Evolutionary conservation across 2,329 filamentous ascomycete genomes (phyloP).

Genomic region (Diatrype stigma): DNA sequence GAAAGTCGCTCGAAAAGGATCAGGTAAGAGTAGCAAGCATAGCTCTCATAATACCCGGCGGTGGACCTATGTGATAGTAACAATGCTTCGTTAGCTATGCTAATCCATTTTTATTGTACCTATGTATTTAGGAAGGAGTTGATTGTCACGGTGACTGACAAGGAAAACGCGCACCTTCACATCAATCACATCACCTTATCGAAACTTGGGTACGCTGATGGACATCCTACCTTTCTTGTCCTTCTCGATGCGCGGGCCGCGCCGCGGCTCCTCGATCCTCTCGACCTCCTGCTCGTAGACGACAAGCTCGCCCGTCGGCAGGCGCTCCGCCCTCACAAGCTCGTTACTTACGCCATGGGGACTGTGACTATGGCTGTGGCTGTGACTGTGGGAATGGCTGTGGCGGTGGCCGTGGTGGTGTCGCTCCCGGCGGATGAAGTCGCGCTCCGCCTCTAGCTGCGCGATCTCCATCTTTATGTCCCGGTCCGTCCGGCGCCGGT

Average conservation of each 20-base stretch:
- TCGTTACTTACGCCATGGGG: conserved; percentile 51
- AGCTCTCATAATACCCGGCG: conserved; percentile 59
- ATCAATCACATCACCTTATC: too few relatives aligned
- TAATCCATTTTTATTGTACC: too few relatives aligned
- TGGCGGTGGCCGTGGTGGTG: conserved; percentile 24
- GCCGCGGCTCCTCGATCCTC: conserved; percentile 48
- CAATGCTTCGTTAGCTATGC: conserved; percentile 19
- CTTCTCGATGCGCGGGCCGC: conserved; percentile 70
- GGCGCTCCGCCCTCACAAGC: conserved; percentile 52
- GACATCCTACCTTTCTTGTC: conserved; percentile 96
- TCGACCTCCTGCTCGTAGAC: conserved; percentile 59
- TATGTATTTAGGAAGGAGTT: too few relatives aligned
- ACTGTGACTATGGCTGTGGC: conserved; percentile 32
- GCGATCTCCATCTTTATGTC: conserved; percentile 71
- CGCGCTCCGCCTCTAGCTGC: conserved; percentile 61
- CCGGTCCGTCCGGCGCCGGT: conserved; percentile 44
- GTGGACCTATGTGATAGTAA: conserved; percentile 51
- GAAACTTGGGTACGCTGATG: conserved; percentile 73
- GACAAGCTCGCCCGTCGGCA: conserved; percentile 59
- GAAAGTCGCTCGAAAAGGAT: conserved; percentile 12
- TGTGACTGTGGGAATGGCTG: conserved; percentile 30
- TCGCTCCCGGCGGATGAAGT: conserved; percentile 14
- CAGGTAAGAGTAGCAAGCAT: conserved; percentile 69
- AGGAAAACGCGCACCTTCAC: conserved; percentile 40
- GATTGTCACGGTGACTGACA: too few relatives aligned